A percentile compares a stretch with the other conserved stretches of the same genome.
These are phyloP conservation scores for Auriculariales sp. DNA, from an alignment of 768 basidiomycete species.

Conservation along the genomic window DNA sequence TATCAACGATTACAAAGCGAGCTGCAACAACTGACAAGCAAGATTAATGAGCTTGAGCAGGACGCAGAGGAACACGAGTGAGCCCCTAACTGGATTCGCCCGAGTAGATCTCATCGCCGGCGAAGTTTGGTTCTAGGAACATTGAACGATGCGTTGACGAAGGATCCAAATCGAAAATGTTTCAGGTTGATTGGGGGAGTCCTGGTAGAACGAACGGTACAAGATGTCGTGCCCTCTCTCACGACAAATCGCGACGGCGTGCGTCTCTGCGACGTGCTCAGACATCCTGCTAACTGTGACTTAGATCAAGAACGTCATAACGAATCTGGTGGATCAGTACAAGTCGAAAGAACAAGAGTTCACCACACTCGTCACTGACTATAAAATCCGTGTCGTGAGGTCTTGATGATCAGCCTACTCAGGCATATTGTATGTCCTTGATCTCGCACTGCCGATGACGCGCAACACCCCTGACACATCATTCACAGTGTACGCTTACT, in stretches of 20 bases:
- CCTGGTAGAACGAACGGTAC: conserved; percentile 88
- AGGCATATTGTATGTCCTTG: neutral
- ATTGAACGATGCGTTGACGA: conserved; percentile 63
- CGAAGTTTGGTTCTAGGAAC: conserved; percentile 77
- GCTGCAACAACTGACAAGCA: conserved; percentile 77
- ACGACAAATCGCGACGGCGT: conserved; percentile 85
- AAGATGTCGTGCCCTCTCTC: conserved; percentile 82
- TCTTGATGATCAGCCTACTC: neutral
- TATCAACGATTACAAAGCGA: conserved; percentile 78
- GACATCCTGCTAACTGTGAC: neutral
- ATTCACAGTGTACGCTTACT: neutral
- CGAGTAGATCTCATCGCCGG: neutral
- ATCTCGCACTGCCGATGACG: neutral
- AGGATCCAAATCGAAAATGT: conserved; percentile 85
- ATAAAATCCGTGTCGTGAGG: conserved; percentile 47
- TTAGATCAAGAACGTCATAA: conserved; percentile 73
- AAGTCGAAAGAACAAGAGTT: conserved; percentile 78
- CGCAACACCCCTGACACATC: neutral
- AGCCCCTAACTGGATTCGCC: conserved; percentile 15
- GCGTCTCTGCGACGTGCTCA: conserved; percentile 16
- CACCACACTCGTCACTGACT: conserved; percentile 62
- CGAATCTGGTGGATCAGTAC: conserved; percentile 72
- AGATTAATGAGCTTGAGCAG: conserved; percentile 91
- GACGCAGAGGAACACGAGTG: conserved; percentile 93
- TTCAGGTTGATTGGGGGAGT: conserved; percentile 94